A percentile compares a stretch with the other conserved stretches of the same genome.
Evolutionary conservation across 441 rosid genomes (phyloP).

Genomic region (Flueggea neowawraea): DNA sequence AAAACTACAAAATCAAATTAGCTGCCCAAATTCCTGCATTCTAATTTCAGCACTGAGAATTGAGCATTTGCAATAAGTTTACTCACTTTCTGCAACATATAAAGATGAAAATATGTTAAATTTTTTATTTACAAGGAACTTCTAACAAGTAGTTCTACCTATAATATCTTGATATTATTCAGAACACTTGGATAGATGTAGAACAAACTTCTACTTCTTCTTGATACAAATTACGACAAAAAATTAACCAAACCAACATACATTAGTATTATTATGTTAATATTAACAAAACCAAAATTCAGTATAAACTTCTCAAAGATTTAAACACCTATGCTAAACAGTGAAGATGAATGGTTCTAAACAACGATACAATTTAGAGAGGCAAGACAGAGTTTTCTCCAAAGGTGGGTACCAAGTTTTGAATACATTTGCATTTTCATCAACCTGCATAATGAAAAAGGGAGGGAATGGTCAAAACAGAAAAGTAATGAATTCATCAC

Average conservation of each 20-base stretch:
- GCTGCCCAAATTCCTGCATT: too few species aligned
- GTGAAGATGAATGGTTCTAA: constrained; percentile 88
- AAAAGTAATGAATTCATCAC: too few species aligned
- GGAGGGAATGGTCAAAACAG: background rate
- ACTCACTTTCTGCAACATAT: constrained; percentile 75
- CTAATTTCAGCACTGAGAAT: too few species aligned
- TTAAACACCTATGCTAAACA: constrained; percentile 83
- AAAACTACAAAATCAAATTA: background rate
- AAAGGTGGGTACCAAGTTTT: constrained; percentile 95
- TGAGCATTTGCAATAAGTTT: constrained; percentile 70
- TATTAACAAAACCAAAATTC: constrained; percentile 12
- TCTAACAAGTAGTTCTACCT: background rate
- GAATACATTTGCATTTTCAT: constrained; percentile 58
- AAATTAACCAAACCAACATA: constrained; percentile 10
- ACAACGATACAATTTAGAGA: constrained; percentile 87
- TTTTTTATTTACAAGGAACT: background rate
- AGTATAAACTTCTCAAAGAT: constrained; percentile 15
- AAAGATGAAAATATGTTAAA: constrained; percentile 2
- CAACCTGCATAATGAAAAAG: constrained; percentile 39
- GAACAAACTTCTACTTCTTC: too few species aligned
- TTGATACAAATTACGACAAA: too few species aligned
- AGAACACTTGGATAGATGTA: too few species aligned
- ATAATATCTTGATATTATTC: constrained; percentile 1
- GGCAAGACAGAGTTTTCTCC: constrained; percentile 92
- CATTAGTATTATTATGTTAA: constrained; percentile 2